Conservation (phyloP, 352 stramenopile genomes). For the Globisporangium acanthophoron region DNA sequence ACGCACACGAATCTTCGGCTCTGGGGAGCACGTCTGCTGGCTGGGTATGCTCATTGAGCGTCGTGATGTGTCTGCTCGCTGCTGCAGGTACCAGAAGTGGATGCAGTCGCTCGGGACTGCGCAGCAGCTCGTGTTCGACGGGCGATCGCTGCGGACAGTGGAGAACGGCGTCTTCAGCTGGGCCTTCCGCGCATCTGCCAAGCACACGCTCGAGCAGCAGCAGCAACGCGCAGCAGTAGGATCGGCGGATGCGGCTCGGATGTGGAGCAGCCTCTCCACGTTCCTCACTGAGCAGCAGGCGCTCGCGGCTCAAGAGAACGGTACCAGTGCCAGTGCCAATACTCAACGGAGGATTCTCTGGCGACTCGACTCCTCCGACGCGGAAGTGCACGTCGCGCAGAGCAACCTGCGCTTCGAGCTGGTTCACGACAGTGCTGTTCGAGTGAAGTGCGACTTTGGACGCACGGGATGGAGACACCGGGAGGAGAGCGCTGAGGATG, state of each 20-base stretch:
- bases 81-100: conserved; percentile 28
- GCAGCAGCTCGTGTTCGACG: conserved; percentile 56
- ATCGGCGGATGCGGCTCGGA: conserved; percentile 1
- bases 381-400: conserved; percentile 36
- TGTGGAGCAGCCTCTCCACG: conserved; percentile 5
- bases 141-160: conserved; percentile 19
- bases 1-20: not conserved
- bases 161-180: conserved; percentile 45
- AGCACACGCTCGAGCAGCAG: conserved; percentile 16
- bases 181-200: conserved; percentile 41
- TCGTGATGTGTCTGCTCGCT: not conserved
- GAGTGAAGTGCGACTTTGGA: conserved; percentile 29
- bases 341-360: conserved; percentile 29
- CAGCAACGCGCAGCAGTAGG: conserved; percentile 1
- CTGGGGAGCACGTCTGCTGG: not conserved
- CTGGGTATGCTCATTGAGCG: not conserved
- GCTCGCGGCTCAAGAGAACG: not conserved
- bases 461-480: conserved; percentile 35
- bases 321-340: conserved; percentile 10
- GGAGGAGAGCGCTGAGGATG: conserved; percentile 11
- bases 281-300: conserved; percentile 3
- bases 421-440: conserved; percentile 11
- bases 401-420: conserved; percentile 37
- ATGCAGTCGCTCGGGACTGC: conserved; percentile 8
- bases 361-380: not conserved